Evolutionary conservation across 2,329 filamentous ascomycete species (phyloP).

Genomic region (Colletotrichum coccodes): DNA sequence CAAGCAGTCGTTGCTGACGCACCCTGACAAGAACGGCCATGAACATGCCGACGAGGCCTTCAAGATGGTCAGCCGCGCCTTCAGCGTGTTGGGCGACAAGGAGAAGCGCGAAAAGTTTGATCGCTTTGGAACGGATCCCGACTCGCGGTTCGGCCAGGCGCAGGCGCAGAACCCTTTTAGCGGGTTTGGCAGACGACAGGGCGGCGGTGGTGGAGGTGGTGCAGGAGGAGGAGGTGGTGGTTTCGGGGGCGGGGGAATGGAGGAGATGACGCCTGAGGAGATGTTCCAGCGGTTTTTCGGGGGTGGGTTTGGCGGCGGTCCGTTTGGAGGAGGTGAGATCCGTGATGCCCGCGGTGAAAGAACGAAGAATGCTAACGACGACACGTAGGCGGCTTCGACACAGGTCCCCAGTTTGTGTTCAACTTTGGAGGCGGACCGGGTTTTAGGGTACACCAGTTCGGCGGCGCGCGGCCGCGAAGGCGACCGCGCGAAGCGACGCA

Average conservation of each 20-base stretch:
- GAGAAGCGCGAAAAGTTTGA: conserved; percentile 94
- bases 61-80: conserved; percentile 96
- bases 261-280: conserved; percentile 95
- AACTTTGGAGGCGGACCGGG: conserved; percentile 93
- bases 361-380: conserved; percentile 5
- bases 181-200: conserved; percentile 63
- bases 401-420: conserved; percentile 90
- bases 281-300: conserved; percentile 98
- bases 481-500: conserved; percentile 75
- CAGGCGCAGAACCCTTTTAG: conserved; percentile 72
- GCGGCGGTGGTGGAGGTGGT: conserved; percentile 45
- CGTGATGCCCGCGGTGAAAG: background rate
- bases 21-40: conserved; percentile 99
- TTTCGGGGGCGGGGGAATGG: conserved; percentile 77
- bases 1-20: conserved; percentile 91
- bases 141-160: conserved; percentile 80
- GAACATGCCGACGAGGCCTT: conserved; percentile 96
- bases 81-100: conserved; percentile 90
- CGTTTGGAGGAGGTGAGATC: conserved; percentile 54
- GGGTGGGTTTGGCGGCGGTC: conserved; percentile 71
- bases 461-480: conserved; percentile 79
- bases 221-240: conserved; percentile 62
- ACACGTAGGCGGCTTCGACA: conserved; percentile 69
- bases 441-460: conserved; percentile 95
- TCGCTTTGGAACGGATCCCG: conserved; percentile 89